A percentile compares a stretch with the other conserved stretches of the same genome.
phyloP scores from a whole-genome alignment of 192 early-diverging fungal genomes.

The Thamnidium elegans region DNA sequence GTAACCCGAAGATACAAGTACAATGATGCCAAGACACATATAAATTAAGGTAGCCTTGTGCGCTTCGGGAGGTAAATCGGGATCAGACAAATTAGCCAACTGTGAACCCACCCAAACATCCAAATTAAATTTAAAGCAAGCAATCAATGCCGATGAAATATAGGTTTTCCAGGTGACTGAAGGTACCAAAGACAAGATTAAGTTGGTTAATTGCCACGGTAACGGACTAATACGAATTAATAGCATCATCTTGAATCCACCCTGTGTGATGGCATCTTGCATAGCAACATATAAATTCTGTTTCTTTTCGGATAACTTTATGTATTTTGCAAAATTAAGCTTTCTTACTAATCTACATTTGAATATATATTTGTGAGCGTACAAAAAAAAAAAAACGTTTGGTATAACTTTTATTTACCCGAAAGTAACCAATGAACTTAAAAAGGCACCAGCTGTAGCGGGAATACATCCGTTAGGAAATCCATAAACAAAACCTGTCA shows the following conservation, averaged over 20 bases:
- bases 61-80: slow-evolving; percentile 23
- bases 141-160: slow-evolving; percentile 16
- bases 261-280: slow-evolving; percentile 29
- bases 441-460: slow-evolving; percentile 17
- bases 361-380: background rate
- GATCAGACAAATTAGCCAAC: slow-evolving; percentile 25
- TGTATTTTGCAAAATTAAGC: slow-evolving; percentile 15
- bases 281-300: slow-evolving; percentile 23
- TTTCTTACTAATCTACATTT: slow-evolving; percentile 18
- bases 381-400: too few relatives aligned
- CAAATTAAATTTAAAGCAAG: slow-evolving; percentile 16
- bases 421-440: slow-evolving; percentile 6
- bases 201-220: slow-evolving; percentile 24
- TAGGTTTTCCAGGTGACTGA: slow-evolving; percentile 10
- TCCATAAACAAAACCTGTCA: slow-evolving; percentile 50
- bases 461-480: slow-evolving; percentile 25
- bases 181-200: slow-evolving; percentile 22
- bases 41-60: slow-evolving; percentile 6
- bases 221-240: slow-evolving; percentile 31
- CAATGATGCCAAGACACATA: slow-evolving; percentile 6
- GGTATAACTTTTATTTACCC: background rate
- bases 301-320: slow-evolving; percentile 4
- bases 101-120: slow-evolving; percentile 33
- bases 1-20: slow-evolving; percentile 8
- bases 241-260: slow-evolving; percentile 29